Base-by-base conservation (phyloP, 2,329 filamentous ascomycete genomes). In the Dactylellina sp. region DNA sequence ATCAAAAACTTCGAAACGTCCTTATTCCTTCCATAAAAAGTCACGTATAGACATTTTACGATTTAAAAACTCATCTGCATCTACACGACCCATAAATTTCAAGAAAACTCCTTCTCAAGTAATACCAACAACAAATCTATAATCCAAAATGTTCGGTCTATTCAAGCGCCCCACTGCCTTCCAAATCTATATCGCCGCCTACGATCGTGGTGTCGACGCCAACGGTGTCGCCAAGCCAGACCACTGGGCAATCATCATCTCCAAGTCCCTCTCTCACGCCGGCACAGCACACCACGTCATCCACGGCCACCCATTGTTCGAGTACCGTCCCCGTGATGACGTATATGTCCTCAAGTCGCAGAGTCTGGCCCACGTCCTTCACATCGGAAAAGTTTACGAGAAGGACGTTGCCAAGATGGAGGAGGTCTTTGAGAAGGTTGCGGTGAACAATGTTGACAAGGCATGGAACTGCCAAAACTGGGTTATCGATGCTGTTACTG, bases 221-320 rank as follows among this genome's bases (percentile, higher is more conserved):
- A 32, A 59, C 18, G 70, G 70, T 39, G 56, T 56, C 61, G 46
- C 50, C 47, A 74, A 74, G 24, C 70, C 70, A 37, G 70, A 74
- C 39, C 70, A 74, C 61, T 74, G 70, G 70, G 70, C 70, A 9
- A 74, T 74, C 47, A 62, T 74, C 28, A 62, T 74, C 59, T 62
- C 61, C 20, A 66, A 74, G 42, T 74, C 70, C 42, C 70, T 74
- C 35, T 74, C 70, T 20, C 47, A 65, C 61, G 24, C 70, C 2
- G 70, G 70, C 12, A 74, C 70, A n/a, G 61, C 70, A 22, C 70
- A 74, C 39, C 70, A 74, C 55, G 70, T 74, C 61, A 74, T 74
- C 53, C 70, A 74, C 61, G 70, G 70, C 40, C 70, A 74, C 70
- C 70, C 70, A 40, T 49, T 74, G 1, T 74, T 74, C 49, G 70